Evolutionary conservation across 768 basidiomycete genomes (phyloP), one percentile per base, ranked within the genome.

Genomic region (Kondoa malvinella): DNA sequence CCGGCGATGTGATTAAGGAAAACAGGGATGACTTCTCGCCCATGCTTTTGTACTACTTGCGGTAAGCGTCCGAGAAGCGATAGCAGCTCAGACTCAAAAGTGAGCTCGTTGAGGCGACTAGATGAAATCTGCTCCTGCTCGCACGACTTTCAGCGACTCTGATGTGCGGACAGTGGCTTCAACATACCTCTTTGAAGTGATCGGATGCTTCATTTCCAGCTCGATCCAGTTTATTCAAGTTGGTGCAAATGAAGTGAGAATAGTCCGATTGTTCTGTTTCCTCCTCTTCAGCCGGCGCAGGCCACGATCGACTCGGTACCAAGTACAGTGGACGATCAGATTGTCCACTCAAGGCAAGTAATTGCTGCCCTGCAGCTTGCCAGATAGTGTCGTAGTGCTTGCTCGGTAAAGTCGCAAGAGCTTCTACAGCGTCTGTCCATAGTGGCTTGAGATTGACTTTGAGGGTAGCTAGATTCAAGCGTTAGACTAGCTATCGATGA

Each of bases 391-490:
- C 17, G 33, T 15, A 14, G 17, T 50, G 56, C 14, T 15, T 25
- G 33, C 34, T 21, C n/a, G 34, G 33, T 16, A 65, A 14, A 14
- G 50, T 8, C 3, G 29, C 34, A 2, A 69, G 66, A 17, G n/a
- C 27, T 1, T 12, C 29, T 15, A 85, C 82, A 2, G 91, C 84
- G 21, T 92, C 87, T 2, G 84, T 82, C 87, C 92, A 99, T 17
- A 95, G 75, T 0, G 95, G 95, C 31, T 89, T 83, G 58, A 97
- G 78, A 75, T 92, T 94, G 69, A 96, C 87, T 78, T 97, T 96
- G 65, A 96, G 80, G 75, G 95, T 92, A 3, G 87, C 89, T 87
- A 73, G 3, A 1, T 4, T 3, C 3, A 15, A 50, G 25, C 4
- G 8, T 31, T 21, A 12, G 14, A 40, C 3, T 29, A 0, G 1